Percentiles rank a stretch among this genome's conserved stretches.
Conservation (phyloP, 495 filamentous ascomycete genomes). For the Hypoxylon fragiforme region DNA sequence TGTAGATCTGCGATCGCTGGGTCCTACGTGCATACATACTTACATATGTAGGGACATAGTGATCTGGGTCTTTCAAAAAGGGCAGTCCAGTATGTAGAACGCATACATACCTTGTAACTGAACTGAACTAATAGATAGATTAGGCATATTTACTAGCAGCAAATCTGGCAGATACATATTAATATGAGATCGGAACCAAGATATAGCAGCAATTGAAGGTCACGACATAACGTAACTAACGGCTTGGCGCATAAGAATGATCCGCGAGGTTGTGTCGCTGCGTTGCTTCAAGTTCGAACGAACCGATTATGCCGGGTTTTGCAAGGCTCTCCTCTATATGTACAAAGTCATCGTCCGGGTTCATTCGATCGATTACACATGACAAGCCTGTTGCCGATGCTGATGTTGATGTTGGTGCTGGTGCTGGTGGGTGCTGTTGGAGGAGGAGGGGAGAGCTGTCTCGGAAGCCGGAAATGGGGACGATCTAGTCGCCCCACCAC, state of each 20-base stretch:
- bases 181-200: not conserved
- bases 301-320: not conserved
- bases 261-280: not conserved
- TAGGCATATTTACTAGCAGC: too few species aligned
- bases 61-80: too few species aligned
- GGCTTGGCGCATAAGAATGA: not conserved
- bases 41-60: too few species aligned
- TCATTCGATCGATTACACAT: conserved; percentile 6
- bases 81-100: too few species aligned
- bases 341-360: conserved; percentile 13
- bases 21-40: too few species aligned
- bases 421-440: too few species aligned
- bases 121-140: too few species aligned
- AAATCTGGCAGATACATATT: too few species aligned
- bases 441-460: conserved; percentile 16
- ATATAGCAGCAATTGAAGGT: not conserved
- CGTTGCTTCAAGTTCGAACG: not conserved
- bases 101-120: too few species aligned
- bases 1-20: not conserved
- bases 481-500: conserved; percentile 10
- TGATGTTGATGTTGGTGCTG: too few species aligned
- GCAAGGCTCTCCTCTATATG: too few species aligned
- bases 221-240: not conserved
- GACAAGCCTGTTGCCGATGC: not conserved
- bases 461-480: conserved; percentile 25